Base-by-base conservation (phyloP, 257 asterid genomes). In the Lantana camara region DNA sequence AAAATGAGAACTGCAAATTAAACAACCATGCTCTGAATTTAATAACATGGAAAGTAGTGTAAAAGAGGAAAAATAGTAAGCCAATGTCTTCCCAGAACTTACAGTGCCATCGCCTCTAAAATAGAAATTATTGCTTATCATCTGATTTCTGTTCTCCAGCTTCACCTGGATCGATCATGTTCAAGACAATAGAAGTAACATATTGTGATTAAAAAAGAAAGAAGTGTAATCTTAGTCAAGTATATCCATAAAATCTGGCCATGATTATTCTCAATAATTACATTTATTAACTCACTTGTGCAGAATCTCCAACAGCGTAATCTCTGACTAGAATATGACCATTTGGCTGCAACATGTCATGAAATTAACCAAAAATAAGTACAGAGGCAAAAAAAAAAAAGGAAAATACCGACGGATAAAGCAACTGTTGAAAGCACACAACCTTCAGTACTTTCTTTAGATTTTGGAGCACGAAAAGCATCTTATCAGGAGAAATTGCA, bases 21-120 rank as follows among this genome's bases (percentile, higher is more conserved):
- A 65, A 23, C 46, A 51, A 45, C 38, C 38, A 60, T 60, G 48
- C 67, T 60, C 63, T 64, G 51, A 64, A 50, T 27, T 50, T 55
- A 40, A 16, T 22, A 29, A 61, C 41, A 48, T 30, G 46, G 54
- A 22, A 42, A 60, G 58, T 37, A 66, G 63, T 24, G 16, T 44
- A 57, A 64, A 52, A 17, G 51, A 17, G 49, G 51, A 23, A 69
- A 53, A 56, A 32, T 62, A n/a, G n/a, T 27, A 17, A 37, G 38
- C 52, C 64, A 60, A 62, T 55, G 58, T 44, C 15, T 1, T 46
- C 48, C 70, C 22, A 32, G 52, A 65, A 64, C 96, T 83, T 78
- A 90, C 96, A 50, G 97, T 87, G 67, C 97, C 96, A 69, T 90
- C 97, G 42, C 88, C 83, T 71, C 90, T 72, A 52, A 67, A 85